Evolutionary conservation across 768 basidiomycete species (phyloP).

Genomic region (Tulasnella sp.): DNA sequence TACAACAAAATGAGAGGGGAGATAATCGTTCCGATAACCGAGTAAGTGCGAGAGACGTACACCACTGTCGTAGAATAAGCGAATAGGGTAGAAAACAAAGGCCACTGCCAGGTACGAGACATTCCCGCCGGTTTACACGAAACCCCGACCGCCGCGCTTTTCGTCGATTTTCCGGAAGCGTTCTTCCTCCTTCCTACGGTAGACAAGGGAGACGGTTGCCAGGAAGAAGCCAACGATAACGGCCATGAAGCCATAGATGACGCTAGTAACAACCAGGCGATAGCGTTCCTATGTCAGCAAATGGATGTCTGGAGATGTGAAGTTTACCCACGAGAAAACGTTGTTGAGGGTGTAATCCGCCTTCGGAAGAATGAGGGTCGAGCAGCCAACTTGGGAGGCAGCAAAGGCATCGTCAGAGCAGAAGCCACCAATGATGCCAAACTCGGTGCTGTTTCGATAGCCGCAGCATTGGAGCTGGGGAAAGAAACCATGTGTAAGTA

Average conservation of each 20-base stretch:
- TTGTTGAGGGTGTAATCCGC: slow-evolving; percentile 73
- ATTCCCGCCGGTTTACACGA: slow-evolving; percentile 52
- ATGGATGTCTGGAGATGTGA: neutral
- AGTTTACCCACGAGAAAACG: slow-evolving; percentile 67
- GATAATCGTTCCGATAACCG: neutral
- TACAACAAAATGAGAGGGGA: neutral
- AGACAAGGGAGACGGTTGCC: slow-evolving; percentile 81
- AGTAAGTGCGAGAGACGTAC: neutral
- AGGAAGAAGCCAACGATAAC: slow-evolving; percentile 71
- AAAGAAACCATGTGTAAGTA: slow-evolving; percentile 8
- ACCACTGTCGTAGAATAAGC: slow-evolving; percentile 14
- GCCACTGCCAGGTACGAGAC: neutral
- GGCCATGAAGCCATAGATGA: slow-evolving; percentile 79
- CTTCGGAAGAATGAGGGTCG: slow-evolving; percentile 37
- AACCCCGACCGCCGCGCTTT: slow-evolving; percentile 81
- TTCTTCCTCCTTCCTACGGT: slow-evolving; percentile 73
- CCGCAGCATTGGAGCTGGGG: slow-evolving; percentile 77
- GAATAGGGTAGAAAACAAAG: neutral
- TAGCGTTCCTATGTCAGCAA: slow-evolving; percentile 12
- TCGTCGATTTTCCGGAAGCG: slow-evolving; percentile 86
- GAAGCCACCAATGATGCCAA: slow-evolving; percentile 51
- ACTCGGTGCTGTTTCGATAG: slow-evolving; percentile 59
- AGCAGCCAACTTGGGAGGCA: slow-evolving; percentile 34
- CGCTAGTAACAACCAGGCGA: slow-evolving; percentile 32
- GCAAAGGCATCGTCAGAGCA: slow-evolving; percentile 69